Base-by-base conservation (phyloP, 1,284 basidiomycete species). In the Ustilago loliicola region DNA sequence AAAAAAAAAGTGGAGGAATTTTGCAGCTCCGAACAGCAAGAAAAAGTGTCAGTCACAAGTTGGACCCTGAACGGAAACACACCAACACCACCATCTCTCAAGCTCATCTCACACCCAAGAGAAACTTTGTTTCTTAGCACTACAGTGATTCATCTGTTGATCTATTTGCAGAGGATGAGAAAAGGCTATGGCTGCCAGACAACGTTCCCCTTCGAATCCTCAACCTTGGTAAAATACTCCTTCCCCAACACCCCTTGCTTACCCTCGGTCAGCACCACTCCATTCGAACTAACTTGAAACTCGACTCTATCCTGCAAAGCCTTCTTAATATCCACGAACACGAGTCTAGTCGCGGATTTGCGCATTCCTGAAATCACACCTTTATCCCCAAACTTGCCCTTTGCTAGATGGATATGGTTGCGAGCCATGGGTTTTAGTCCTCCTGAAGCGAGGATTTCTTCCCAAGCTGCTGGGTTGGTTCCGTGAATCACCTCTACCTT, bases 321-420 rank as follows among this genome's bases (percentile, higher is more conserved):
- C 72, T 89, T 90, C 54, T 89, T 88, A 7, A 94, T 88, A 79
- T 96, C 89, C 66, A 96, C 88, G 76, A 91, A 94, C 60, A 96
- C 91, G 42, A 94, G 88, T 45, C 95, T 87, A 75, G 92, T 89
- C 2, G 93, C 92, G 1, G 89, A 90, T 2, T 87, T 88, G 32
- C 94, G 91, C 92, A 95, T 93, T 25, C 94, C 94, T 75, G 93
- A 94, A 66, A 92, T 90, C 52, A 94, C 91, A 10, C 90, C 89
- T 2, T 83, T 61, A 8, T 92, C 88, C 55, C 91, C 91, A 0
- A 85, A 83, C 11, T 87, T 78, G 3, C 88, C 89, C 86, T 93
- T 91, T 0, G 95, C 94, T 13, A 96, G 89, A 84, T 96, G 95
- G 56, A 96, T 92, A 82, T 96, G 94, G 77, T 94, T 95, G 29